Evolutionary conservation across 1,284 basidiomycete species (phyloP), one percentile per base, ranked within the genome.

Genomic region (Microbotryomycetes sp.): DNA sequence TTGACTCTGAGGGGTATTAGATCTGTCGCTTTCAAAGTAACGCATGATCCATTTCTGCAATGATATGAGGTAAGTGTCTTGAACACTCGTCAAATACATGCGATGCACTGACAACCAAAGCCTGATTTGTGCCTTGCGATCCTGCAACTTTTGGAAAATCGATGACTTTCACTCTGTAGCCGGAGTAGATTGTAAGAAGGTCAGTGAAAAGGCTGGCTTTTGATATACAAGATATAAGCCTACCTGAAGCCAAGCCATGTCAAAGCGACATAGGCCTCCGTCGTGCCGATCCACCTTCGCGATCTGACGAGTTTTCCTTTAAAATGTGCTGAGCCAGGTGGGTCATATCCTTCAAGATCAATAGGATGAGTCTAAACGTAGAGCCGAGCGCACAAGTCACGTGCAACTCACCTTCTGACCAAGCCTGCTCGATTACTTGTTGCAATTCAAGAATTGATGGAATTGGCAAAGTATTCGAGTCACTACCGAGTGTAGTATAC

Each of bases 261-360:
- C 16, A 74, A 59, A 29, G 65, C 66, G 9, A 64, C 63, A 54
- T 69, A 74, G 25, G 69, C 62, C 63, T 74, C 73, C 47, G 69
- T 71, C 47, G 73, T 70, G 3, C 73, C 73, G 31, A 73, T 73
- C 73, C 73, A 74, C 9, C 62, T 45, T 9, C 56, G 64, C 32
- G 65, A 69, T 9, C 64, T 64, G 12, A 67, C 56, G 16, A 74
- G 61, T 23, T 61, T 60, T 19, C 57, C 42, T 19, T 54, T 45
- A 52, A 73, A 74, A 49, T 73, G 69, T 7, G 25, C 15, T 7
- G 63, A 62, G 9, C 72, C 72, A 2, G 49, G 49, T 1, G 68
- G 64, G 58, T 74, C 73, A 51, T 65, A 67, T n/a, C 71, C 71
- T 64, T 31, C 36, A 6, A 14, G 2, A 19, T 19, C 29, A 25